phyloP scores from a whole-genome alignment of 345 rosid species.

The Sapria himalayana region DNA sequence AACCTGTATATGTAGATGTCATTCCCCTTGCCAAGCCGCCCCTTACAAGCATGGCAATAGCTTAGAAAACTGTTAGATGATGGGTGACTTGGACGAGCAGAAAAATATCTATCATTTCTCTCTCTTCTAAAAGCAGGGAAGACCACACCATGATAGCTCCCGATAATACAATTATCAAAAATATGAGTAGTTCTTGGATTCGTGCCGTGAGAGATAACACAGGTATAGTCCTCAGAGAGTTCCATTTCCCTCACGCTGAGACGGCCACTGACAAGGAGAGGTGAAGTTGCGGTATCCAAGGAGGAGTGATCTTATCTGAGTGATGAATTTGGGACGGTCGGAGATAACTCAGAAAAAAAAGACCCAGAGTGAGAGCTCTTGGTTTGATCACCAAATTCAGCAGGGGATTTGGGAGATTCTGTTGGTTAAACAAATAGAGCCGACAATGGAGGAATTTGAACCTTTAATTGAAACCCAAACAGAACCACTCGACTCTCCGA shows the following conservation, averaged over 20 bases:
- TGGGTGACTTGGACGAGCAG: conserved; percentile 8
- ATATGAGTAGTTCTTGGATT: conserved; percentile 68
- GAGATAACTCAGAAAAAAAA: conserved; percentile 12
- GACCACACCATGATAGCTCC: conserved; percentile 20
- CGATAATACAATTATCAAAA: conserved; percentile 54
- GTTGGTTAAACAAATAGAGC: conserved; percentile 7
- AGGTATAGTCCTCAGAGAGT: conserved; percentile 67
- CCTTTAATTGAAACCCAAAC: conserved; percentile 30
- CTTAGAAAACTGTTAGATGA: conserved; percentile 23
- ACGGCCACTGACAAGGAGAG: conserved; percentile 8
- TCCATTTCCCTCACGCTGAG: conserved; percentile 37
- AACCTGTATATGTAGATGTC: conserved; percentile 77
- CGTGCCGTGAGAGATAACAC: conserved; percentile 57
- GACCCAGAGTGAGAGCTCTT: conserved; percentile 11
- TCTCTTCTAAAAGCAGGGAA: conserved; percentile 17
- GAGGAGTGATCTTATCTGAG: conserved; percentile 14
- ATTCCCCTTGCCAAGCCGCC: conserved; percentile 34
- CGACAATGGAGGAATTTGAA: conserved; percentile 25
- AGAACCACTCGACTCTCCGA: conserved; percentile 27
- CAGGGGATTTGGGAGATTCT: conserved; percentile 13
- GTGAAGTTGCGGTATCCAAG: conserved; percentile 14
- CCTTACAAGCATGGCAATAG: conserved; percentile 50
- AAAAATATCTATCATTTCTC: conserved; percentile 10
- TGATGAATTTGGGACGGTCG: conserved; percentile 5
- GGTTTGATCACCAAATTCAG: conserved; percentile 37